A percentile compares a stretch with the other conserved stretches of the same genome.
Evolutionary conservation across 1,139 yeast species (phyloP).

Genomic region (Kodamaea alishanica): DNA sequence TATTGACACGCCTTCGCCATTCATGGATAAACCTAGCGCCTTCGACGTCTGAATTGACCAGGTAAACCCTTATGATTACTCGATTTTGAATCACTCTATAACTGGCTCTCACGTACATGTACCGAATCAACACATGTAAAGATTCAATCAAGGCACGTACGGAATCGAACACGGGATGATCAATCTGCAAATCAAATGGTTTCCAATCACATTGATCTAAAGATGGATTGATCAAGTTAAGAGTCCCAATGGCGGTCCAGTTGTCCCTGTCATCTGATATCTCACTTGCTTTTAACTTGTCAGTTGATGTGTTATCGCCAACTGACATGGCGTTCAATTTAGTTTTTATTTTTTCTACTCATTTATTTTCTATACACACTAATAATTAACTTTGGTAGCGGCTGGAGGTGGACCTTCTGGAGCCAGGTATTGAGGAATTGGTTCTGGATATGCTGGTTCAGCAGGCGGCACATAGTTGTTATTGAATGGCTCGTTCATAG

Average conservation of each 20-base stretch:
- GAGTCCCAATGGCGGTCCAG: constrained; percentile 47
- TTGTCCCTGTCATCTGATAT: constrained; percentile 39
- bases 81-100: constrained; percentile 24
- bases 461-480: too few species aligned
- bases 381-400: too few species aligned
- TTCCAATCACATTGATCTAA: constrained; percentile 34
- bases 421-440: too few species aligned
- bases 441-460: too few species aligned
- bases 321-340: too few species aligned
- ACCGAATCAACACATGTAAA: constrained; percentile 36
- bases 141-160: constrained; percentile 26
- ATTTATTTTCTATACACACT: too few species aligned
- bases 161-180: too few species aligned
- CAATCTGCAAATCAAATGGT: constrained; percentile 54
- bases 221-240: constrained; percentile 43
- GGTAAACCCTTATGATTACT: constrained; percentile 25
- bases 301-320: not conserved
- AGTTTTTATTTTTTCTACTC: too few species aligned
- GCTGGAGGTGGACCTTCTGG: too few species aligned
- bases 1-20: too few species aligned
- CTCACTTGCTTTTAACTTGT: constrained; percentile 5
- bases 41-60: constrained; percentile 44
- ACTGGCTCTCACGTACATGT: constrained; percentile 43
- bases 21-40: constrained; percentile 31
- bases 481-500: too few species aligned